These are phyloP conservation scores for Botrytis deweyae DNA, from an alignment of 2,329 filamentous ascomycete species.

Conservation along the genomic window DNA sequence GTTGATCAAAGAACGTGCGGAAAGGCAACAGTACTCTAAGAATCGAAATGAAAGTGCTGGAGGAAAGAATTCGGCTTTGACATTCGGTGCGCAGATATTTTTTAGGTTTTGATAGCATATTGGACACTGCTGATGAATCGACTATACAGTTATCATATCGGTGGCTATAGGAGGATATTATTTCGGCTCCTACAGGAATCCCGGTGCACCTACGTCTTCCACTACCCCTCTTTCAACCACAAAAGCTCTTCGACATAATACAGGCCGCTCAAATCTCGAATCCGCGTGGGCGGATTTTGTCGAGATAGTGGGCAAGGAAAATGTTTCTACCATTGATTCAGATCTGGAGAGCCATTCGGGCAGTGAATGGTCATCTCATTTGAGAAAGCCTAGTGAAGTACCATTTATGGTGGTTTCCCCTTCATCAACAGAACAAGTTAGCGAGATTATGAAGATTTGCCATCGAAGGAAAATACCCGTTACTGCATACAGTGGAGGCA, in stretches of 20 bases:
- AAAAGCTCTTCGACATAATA: conserved; percentile 55
- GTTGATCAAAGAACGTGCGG: conserved; percentile 53
- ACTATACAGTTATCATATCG: conserved; percentile 33
- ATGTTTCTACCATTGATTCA: conserved; percentile 59
- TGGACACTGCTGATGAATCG: conserved; percentile 18
- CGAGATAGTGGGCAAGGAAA: conserved; percentile 60
- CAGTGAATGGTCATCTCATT: conserved; percentile 64
- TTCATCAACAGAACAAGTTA: conserved; percentile 75
- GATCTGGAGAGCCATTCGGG: conserved; percentile 58
- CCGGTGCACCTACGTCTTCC: conserved; percentile 52
- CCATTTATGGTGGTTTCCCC: conserved; percentile 76
- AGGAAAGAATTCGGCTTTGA: conserved; percentile 51
- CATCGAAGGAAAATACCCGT: conserved; percentile 79
- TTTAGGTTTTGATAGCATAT: conserved; percentile 9
- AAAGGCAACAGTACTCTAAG: conserved; percentile 51
- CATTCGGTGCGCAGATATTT: conserved; percentile 49
- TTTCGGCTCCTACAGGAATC: conserved; percentile 56
- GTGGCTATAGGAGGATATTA: conserved; percentile 47
- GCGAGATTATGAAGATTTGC: conserved; percentile 85
- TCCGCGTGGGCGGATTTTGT: conserved; percentile 70
- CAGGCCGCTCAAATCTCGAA: conserved; percentile 62
- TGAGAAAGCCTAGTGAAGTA: conserved; percentile 47
- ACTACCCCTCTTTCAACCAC: conserved; percentile 58
- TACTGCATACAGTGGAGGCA: conserved; percentile 83
- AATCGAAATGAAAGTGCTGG: conserved; percentile 43